phyloP scores from a whole-genome alignment of 2,329 filamentous ascomycete species.

The Exophiala dermatitidis region DNA sequence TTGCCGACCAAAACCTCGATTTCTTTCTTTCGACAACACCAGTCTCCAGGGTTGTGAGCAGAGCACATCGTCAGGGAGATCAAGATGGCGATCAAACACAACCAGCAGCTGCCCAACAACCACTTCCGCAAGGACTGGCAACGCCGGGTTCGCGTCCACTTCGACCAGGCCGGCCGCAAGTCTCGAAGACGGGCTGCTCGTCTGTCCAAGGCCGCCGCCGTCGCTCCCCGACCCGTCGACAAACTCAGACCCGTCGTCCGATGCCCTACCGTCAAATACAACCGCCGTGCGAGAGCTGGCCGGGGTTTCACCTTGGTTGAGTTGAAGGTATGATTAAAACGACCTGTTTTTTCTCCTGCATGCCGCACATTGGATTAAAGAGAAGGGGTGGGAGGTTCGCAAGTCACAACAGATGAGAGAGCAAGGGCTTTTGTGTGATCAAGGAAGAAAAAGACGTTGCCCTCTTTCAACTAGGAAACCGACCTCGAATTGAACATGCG shows the following conservation, averaged over 20 bases:
- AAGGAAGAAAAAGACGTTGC: background rate
- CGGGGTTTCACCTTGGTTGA: slow-evolving; percentile 96
- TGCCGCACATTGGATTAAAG: background rate
- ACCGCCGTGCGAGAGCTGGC: slow-evolving; percentile 92
- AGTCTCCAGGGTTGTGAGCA: slow-evolving; percentile 9
- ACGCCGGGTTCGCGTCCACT: slow-evolving; percentile 96
- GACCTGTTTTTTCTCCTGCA: background rate
- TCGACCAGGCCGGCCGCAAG: slow-evolving; percentile 99
- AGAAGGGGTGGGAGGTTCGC: background rate
- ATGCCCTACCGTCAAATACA: slow-evolving; percentile 98
- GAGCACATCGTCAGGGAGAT: slow-evolving; percentile 12
- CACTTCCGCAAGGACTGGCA: slow-evolving; percentile 99
- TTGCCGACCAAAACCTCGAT: background rate
- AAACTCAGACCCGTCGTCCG: slow-evolving; percentile 91
- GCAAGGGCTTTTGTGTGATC: background rate
- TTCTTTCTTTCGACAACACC: slow-evolving; percentile 19
- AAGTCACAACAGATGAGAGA: background rate
- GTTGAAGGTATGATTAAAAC: slow-evolving; percentile 70
- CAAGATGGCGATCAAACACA: slow-evolving; percentile 89
- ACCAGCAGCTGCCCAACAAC: slow-evolving; percentile 37
- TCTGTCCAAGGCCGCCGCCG: slow-evolving; percentile 85
- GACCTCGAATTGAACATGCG: background rate
- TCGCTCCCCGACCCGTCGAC: slow-evolving; percentile 95
- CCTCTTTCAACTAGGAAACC: no score
- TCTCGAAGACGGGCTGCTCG: slow-evolving; percentile 83